These are phyloP conservation scores for Dendrobium officinale DNA, from an alignment of 106 monocot species.

Conservation along the genomic window DNA sequence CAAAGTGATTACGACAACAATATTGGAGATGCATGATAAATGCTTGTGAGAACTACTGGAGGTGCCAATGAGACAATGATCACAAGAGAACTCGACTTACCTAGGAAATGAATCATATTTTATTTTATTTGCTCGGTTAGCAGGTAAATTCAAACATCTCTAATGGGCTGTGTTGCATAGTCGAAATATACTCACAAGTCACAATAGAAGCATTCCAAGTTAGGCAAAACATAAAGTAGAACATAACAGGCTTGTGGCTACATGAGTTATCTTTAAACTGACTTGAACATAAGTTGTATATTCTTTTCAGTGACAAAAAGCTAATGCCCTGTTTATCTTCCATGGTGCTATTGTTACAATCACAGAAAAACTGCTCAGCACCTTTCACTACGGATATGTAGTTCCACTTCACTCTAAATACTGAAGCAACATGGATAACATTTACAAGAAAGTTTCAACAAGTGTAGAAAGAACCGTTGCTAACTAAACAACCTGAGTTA, in stretches of 20 bases:
- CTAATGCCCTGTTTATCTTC: neutral
- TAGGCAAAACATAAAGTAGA: neutral
- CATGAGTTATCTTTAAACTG: neutral
- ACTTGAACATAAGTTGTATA: neutral
- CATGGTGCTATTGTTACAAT: neutral
- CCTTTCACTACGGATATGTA: neutral
- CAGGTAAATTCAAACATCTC: too few species aligned
- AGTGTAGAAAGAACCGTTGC: neutral
- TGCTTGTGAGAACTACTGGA: too few species aligned
- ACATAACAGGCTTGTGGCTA: neutral
- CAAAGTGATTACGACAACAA: too few species aligned
- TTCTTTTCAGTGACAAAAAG: neutral
- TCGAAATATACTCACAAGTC: too few species aligned
- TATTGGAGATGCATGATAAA: too few species aligned
- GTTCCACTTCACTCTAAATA: neutral
- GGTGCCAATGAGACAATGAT: too few species aligned
- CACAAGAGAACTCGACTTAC: too few species aligned
- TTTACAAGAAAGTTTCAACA: neutral
- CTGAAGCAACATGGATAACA: neutral
- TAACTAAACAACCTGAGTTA: neutral
- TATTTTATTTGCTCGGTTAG: too few species aligned
- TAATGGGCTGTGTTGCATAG: too few species aligned
- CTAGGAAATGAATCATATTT: too few species aligned
- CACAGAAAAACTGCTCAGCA: neutral
- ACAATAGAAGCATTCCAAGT: too few species aligned